These are phyloP conservation scores for Ceratobasidium sp. DNA, from an alignment of 1,284 basidiomycete species.

Conservation along the genomic window DNA sequence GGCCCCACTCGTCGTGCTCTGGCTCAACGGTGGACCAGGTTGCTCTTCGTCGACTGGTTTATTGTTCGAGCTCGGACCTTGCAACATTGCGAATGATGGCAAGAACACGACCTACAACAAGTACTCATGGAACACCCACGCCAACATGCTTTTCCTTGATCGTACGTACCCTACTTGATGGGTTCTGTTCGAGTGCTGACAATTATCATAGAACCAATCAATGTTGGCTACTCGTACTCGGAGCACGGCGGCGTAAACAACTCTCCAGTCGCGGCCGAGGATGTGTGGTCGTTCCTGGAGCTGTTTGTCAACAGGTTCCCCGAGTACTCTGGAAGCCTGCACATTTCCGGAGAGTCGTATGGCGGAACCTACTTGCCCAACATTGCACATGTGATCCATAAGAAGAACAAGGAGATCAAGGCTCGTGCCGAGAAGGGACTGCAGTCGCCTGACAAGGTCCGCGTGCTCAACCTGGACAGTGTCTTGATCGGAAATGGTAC, in stretches of 20 bases:
- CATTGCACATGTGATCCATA: slow-evolving; percentile 76
- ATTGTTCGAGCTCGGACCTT: slow-evolving; percentile 88
- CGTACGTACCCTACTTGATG: slow-evolving; percentile 46
- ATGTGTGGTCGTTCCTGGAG: slow-evolving; percentile 89
- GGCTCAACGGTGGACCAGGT: slow-evolving; percentile 72
- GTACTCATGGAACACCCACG: slow-evolving; percentile 73
- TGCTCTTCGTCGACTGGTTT: slow-evolving; percentile 70
- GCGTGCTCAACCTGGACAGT: slow-evolving; percentile 76
- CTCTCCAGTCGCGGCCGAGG: slow-evolving; percentile 62
- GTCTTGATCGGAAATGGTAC: slow-evolving; percentile 79
- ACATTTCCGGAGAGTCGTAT: slow-evolving; percentile 71
- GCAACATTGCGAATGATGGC: slow-evolving; percentile 72
- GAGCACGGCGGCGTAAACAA: slow-evolving; percentile 69
- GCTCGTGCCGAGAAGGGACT: slow-evolving; percentile 7
- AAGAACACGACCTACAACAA: slow-evolving; percentile 73
- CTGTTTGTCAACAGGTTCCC: slow-evolving; percentile 79
- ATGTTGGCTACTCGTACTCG: slow-evolving; percentile 89
- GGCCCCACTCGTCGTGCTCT: slow-evolving; percentile 78
- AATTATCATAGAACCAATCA: slow-evolving; percentile 60
- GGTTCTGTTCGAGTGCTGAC: neutral
- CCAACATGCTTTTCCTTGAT: slow-evolving; percentile 76
- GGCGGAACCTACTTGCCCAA: slow-evolving; percentile 83
- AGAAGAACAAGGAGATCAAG: slow-evolving; percentile 63
- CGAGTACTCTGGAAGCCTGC: slow-evolving; percentile 66
- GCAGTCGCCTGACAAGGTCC: slow-evolving; percentile 50